Base-by-base conservation (phyloP, 306 rosid genomes). In the Vigna nakashimae region DNA sequence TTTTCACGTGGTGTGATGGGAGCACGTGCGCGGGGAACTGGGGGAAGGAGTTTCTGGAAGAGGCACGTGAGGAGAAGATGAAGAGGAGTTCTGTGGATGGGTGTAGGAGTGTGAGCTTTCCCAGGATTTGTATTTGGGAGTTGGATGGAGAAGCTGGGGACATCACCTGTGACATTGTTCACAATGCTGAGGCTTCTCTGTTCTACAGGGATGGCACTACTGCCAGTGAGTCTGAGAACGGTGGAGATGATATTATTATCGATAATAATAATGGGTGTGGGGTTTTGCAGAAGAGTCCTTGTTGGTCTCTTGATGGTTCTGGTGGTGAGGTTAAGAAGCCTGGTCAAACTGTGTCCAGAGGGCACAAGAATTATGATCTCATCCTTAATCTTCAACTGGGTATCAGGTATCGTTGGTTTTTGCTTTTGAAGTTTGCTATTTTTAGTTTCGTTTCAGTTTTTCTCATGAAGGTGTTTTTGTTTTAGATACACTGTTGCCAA, bases 141-240 rank as follows among this genome's bases (percentile, higher is more conserved):
- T 62, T 88, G 43, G 91, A 88, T 75, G 89, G 87, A 1, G 91
- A 88, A 84, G 91, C 91, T 32, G 91, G 91, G 7, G 91, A 88
- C 69, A 88, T 88, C 3, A 85, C 89, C 7, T 88, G 91, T 69
- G 91, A 88, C 71, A 88, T 88, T 73, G 89, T 88, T 65, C 86
- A 82, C 10, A 78, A 82, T 66, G 83, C 75, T 2, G 80, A 88
- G 60, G 79, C 91, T 12, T 88, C 89, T 71, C 75, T 81, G 79
- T 83, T 88, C 58, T 88, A 68, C 40, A 78, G 68, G 63, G 89
- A 88, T 65, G 87, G 74, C 13, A n/a, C 22, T 0, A 59, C 17
- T 59, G 14, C 24, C 38, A n/a, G 74, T 63, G 87, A 85, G 12
- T 60, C 42, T 6, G 65, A 58, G 17, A 12, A 58, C 15, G 65